Conservation (phyloP, 768 basidiomycete genomes). For the Xerocomellus chrysenteron region DNA sequence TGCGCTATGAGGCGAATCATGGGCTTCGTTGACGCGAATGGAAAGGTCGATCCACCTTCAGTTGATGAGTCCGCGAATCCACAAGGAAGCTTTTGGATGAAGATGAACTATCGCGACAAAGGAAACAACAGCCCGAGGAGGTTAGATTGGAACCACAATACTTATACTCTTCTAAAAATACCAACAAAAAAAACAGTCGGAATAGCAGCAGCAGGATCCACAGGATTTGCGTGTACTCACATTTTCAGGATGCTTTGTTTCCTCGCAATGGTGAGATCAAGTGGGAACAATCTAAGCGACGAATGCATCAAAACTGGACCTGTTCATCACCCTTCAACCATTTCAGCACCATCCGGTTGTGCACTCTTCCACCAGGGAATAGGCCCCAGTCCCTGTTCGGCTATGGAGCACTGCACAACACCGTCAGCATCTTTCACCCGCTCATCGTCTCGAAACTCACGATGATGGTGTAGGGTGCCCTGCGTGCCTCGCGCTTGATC, state of each 20-base stretch:
- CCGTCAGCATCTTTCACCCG: not conserved
- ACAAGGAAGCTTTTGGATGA: not conserved
- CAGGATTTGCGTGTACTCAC: constrained; percentile 1
- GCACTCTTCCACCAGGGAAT: constrained; percentile 70
- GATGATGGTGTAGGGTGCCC: constrained; percentile 67
- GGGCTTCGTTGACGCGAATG: not conserved
- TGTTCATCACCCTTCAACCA: constrained; percentile 37
- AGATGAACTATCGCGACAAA: not conserved
- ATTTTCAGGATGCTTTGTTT: not conserved
- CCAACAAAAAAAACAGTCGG: not conserved
- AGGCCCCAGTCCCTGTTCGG: constrained; percentile 80
- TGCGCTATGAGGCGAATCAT: no score
- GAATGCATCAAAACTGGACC: not conserved
- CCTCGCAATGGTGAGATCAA: not conserved
- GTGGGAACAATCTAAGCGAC: not conserved
- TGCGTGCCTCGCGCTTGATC: constrained; percentile 46
- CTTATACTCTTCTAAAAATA: not conserved
- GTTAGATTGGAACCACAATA: not conserved
- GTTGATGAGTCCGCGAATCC: not conserved
- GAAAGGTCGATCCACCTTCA: not conserved
- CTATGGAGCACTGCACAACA: constrained; percentile 69
- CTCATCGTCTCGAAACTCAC: constrained; percentile 39
- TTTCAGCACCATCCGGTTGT: constrained; percentile 39
- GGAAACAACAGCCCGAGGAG: not conserved
- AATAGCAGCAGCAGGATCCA: not conserved